Base-by-base conservation (phyloP, 352 stramenopile species). In the Phytophthora sp. region DNA sequence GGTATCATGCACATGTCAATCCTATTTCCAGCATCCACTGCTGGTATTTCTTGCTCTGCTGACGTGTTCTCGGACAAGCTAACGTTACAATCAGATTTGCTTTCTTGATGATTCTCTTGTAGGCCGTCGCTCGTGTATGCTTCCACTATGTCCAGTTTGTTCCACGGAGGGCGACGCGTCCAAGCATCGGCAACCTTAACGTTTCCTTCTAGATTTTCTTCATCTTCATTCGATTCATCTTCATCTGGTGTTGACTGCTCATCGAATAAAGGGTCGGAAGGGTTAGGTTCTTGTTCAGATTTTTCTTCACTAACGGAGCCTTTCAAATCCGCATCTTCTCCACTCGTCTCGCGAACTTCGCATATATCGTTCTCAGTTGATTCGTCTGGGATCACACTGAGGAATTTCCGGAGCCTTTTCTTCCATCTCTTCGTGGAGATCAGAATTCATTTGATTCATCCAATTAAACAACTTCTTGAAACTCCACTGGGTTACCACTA, bases 1-100 rank as follows among this genome's bases (percentile, higher is more conserved):
- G 57, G 36, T 3, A 53, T 18, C 24, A 57, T 44, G 18, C 29
- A 66, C 13, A 42, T 47, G 27, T 58, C 41, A 27, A 66, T 66
- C 7, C 15, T 2, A n/a, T 44, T 44, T 4, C 36, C n/a, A 13
- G 36, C 15, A n/a, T 44, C 36, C 4, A 44, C 36, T 11, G 36
- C n/a, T 16, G 24, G 16, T 15, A 44, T 44, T n/a, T 44, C 36
- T 12, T 44, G 36, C 0, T 7, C n/a, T n/a, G n/a, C n/a, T n/a
- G n/a, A n/a, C n/a, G n/a, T n/a, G n/a, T n/a, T n/a, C n/a, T n/a
- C n/a, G n/a, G n/a, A n/a, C n/a, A n/a, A n/a, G n/a, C n/a, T n/a
- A n/a, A n/a, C n/a, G n/a, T n/a, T n/a, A n/a, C 15, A 39, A 12
- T 39, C 1, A 16, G 33, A 9, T 18, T 16, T 39, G n/a, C 33